phyloP scores from a whole-genome alignment of 2,329 filamentous ascomycete species.

The Cordyceps fumosorosea region DNA sequence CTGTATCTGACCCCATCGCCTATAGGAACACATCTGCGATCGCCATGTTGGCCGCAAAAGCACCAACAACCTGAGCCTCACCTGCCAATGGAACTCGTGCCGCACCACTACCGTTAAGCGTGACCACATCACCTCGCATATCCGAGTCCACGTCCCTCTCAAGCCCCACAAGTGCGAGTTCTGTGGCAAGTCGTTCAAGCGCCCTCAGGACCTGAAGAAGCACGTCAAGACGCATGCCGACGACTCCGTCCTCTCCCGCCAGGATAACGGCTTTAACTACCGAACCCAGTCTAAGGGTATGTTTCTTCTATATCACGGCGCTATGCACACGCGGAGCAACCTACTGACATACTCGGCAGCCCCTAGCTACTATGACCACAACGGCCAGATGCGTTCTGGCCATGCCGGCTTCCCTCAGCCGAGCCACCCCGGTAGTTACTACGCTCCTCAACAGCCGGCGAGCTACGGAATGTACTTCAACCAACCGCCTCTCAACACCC shows the following conservation, averaged over 20 bases:
- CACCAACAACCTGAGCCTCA: conserved; percentile 97
- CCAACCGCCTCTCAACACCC: conserved; percentile 47
- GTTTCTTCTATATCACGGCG: conserved; percentile 22
- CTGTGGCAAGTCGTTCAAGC: conserved; percentile 98
- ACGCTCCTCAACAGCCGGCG: conserved; percentile 47
- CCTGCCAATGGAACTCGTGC: conserved; percentile 95
- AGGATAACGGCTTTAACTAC: conserved; percentile 50
- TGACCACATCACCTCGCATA: conserved; percentile 98
- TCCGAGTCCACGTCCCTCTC: conserved; percentile 94
- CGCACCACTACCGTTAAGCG: conserved; percentile 96
- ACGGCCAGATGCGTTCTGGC: conserved; percentile 55
- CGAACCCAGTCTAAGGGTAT: conserved; percentile 44
- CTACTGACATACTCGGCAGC: conserved; percentile 17
- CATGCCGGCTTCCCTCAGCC: conserved; percentile 49
- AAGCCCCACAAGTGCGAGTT: conserved; percentile 99
- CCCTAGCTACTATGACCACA: conserved; percentile 58
- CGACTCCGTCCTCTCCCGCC: conserved; percentile 68
- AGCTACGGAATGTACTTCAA: conserved; percentile 76
- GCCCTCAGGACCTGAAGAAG: conserved; percentile 97
- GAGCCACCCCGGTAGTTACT: conserved; percentile 48
- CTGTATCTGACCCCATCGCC: not conserved
- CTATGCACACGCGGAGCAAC: not conserved
- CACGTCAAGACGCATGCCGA: conserved; percentile 99
- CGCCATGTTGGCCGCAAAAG: conserved; percentile 97
- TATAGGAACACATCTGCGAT: conserved; percentile 93